These are phyloP conservation scores for Alternaria sp. DNA, from an alignment of 2,329 filamentous ascomycete species.

Conservation along the genomic window DNA sequence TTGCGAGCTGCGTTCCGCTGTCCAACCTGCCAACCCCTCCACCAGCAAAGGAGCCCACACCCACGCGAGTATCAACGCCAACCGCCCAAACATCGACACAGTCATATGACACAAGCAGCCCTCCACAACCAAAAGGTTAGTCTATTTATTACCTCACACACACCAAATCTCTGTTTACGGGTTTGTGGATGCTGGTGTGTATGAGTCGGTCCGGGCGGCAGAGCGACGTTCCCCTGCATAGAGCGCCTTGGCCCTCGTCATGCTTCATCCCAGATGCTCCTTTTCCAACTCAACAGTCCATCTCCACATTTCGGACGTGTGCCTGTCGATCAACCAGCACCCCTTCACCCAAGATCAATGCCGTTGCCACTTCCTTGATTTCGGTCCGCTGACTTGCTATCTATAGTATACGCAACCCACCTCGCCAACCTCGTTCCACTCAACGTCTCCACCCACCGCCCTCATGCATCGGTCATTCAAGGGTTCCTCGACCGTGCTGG, in stretches of 20 bases:
- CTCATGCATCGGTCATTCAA: constrained; percentile 33
- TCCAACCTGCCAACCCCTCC: constrained; percentile 51
- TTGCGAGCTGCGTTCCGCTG: constrained; percentile 47
- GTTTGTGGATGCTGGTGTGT: constrained; percentile 23
- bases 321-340: constrained; percentile 32
- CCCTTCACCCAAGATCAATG: background rate
- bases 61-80: constrained; percentile 11
- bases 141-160: constrained; percentile 13
- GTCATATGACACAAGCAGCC: constrained; percentile 6
- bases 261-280: constrained; percentile 8
- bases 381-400: constrained; percentile 27
- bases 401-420: constrained; percentile 43
- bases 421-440: constrained; percentile 46
- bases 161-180: constrained; percentile 19
- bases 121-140: constrained; percentile 41
- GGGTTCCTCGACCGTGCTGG: constrained; percentile 39
- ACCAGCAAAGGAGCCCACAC: constrained; percentile 37
- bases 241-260: constrained; percentile 19
- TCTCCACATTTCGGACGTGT: constrained; percentile 15
- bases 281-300: constrained; percentile 5
- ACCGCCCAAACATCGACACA: constrained; percentile 1
- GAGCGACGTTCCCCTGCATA: constrained; percentile 30
- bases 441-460: constrained; percentile 37
- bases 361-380: constrained; percentile 10
- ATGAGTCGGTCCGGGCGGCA: constrained; percentile 18